Conservation (phyloP, 768 basidiomycete genomes). For the Russula abietina region DNA sequence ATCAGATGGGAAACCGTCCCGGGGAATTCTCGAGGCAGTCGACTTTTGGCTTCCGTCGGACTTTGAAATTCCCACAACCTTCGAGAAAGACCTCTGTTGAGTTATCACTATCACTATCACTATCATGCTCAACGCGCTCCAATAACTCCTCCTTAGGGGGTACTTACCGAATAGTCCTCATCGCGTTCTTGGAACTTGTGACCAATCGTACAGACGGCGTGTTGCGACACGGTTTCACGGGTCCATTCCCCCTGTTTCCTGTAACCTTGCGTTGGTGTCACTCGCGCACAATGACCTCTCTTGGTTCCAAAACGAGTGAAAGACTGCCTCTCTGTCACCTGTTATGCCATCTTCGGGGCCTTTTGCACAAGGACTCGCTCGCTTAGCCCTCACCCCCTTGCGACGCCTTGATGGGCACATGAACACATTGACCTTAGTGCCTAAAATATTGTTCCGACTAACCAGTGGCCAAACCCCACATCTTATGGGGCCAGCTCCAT, state of each 20-base stretch:
- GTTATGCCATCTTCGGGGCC: neutral
- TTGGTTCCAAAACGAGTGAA: neutral
- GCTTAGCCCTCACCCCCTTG: neutral
- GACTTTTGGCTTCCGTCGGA: conserved; percentile 10
- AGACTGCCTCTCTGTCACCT: neutral
- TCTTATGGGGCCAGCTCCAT: neutral
- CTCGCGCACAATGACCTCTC: conserved; percentile 1
- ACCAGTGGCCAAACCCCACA: conserved; percentile 1
- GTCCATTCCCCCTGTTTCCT: neutral
- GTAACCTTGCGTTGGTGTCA: neutral
- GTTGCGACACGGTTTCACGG: neutral
- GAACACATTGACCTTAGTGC: neutral
- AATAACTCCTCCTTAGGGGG: neutral
- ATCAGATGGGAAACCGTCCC: conserved; percentile 1
- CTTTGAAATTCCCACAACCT: neutral
- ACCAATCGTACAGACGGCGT: neutral
- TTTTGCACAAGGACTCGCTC: neutral
- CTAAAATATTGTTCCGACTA: neutral
- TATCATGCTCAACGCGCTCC: neutral
- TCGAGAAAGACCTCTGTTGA: neutral
- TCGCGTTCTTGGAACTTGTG: neutral
- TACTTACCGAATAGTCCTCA: neutral
- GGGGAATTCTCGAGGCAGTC: neutral
- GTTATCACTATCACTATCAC: neutral
- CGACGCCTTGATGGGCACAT: neutral